Base-by-base conservation (phyloP, 1,284 basidiomycete genomes). In the Ceratobasidium sp. region DNA sequence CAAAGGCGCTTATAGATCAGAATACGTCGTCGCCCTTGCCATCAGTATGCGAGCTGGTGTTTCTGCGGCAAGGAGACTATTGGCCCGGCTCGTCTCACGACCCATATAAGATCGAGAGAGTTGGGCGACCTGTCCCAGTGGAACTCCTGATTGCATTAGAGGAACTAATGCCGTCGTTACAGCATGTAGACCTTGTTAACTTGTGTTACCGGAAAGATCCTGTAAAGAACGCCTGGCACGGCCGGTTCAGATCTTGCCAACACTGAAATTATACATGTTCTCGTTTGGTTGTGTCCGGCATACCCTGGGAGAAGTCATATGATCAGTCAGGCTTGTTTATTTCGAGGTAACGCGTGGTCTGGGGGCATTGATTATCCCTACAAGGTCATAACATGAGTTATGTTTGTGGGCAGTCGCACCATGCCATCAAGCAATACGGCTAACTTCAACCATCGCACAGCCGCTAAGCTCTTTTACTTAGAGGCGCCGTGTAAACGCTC, bases 31-130 rank as follows among this genome's bases (percentile, higher is more conserved):
- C 22, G 22, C 48, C 48, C 22, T 5, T 65, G 2, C 63, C 63
- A 31, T 65, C 63, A 19, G 14, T 65, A 33, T 11, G 15, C 11
- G 63, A 65, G 27, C 63, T 65, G 27, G 45, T 51, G 7, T 65
- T 65, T 29, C 24, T 65, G 19, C 22, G 63, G 29, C 45, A 29
- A 19, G 63, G 63, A 19, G 63, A 65, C 29, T 65, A 50, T 19
- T 65, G 63, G 63, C 63, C 63, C 6, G 51, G 17, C 31, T 48
- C 63, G 11, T 51, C 33, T 51, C 14, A 36, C 29, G 63, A 51
- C 15, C 63, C 63, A 11, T 65, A 65, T 22, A 29, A 65, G 45
- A 24, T 65, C 36, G 48, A 51, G 11, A 45, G 51, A 27, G 51
- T 65, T 29, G 63, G 63, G 15, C 7, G 48, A 27, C 51, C 45